Percentiles rank a stretch among this genome's conserved stretches.
These are phyloP conservation scores for Russula dissimulans DNA, from an alignment of 768 basidiomycete genomes.

Conservation along the genomic window DNA sequence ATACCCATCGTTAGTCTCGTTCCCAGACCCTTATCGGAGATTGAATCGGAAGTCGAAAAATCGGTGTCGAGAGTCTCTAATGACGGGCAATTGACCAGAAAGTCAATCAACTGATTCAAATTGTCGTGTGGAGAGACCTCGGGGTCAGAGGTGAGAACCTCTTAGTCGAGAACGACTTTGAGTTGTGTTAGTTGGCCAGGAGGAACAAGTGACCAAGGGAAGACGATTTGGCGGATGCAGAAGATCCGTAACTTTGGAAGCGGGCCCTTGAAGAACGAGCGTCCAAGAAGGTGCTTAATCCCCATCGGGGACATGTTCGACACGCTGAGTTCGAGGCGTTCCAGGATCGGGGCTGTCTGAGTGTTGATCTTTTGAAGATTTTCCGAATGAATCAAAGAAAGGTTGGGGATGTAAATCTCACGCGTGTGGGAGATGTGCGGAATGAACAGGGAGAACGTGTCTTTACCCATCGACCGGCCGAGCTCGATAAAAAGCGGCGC, in stretches of 20 bases:
- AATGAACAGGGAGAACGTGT: background rate
- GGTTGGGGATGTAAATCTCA: background rate
- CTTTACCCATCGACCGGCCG: rapidly evolving
- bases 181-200: too few species aligned
- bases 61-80: conserved; percentile 9
- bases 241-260: too few species aligned
- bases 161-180: too few species aligned
- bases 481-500: background rate
- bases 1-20: too few species aligned
- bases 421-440: background rate
- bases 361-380: background rate
- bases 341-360: background rate
- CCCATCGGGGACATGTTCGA: background rate
- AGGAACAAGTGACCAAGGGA: too few species aligned
- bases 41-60: too few species aligned
- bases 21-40: too few species aligned
- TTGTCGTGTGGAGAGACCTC: background rate
- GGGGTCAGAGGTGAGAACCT: background rate
- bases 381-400: background rate
- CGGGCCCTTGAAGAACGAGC: background rate
- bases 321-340: background rate
- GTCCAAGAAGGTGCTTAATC: too few species aligned
- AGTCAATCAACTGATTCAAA: background rate
- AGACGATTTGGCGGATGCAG: too few species aligned
- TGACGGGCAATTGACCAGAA: background rate